These are phyloP conservation scores for Euphorbia celastroides DNA, from an alignment of 441 rosid species.

Conservation along the genomic window DNA sequence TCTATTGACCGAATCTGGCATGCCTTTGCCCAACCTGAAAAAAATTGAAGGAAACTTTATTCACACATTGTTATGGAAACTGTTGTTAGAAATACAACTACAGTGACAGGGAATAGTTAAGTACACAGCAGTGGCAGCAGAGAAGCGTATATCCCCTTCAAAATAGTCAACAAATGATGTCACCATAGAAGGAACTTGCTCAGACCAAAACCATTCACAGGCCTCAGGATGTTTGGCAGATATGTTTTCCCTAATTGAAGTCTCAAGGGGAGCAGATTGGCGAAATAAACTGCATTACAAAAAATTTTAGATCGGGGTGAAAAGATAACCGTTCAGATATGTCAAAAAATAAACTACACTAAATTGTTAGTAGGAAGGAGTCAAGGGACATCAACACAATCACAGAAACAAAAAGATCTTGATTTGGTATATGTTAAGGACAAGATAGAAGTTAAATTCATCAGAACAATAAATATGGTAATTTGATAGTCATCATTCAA, in stretches of 20 bases:
- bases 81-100: conserved; percentile 15
- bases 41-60: conserved; percentile 22
- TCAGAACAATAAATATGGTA: not conserved
- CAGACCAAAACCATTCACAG: conserved; percentile 85
- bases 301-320: conserved; percentile 12
- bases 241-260: conserved; percentile 74
- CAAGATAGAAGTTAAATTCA: not conserved
- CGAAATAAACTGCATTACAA: conserved; percentile 65
- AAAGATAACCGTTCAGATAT: conserved; percentile 5
- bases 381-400: not conserved
- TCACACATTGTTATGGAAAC: conserved; percentile 17
- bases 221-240: conserved; percentile 75
- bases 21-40: conserved; percentile 53
- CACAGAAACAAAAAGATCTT: not conserved
- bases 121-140: conserved; percentile 70
- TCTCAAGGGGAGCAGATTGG: conserved; percentile 77
- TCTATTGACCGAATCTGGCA: conserved; percentile 44
- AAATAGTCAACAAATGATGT: conserved; percentile 64
- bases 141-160: conserved; percentile 62
- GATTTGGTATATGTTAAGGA: not conserved
- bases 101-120: conserved; percentile 18
- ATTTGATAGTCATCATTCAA: not conserved
- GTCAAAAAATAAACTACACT: not conserved
- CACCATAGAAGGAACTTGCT: conserved; percentile 67
- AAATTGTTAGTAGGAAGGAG: not conserved